phyloP scores from a whole-genome alignment of 352 stramenopile genomes.

The Phytophthora rubi region DNA sequence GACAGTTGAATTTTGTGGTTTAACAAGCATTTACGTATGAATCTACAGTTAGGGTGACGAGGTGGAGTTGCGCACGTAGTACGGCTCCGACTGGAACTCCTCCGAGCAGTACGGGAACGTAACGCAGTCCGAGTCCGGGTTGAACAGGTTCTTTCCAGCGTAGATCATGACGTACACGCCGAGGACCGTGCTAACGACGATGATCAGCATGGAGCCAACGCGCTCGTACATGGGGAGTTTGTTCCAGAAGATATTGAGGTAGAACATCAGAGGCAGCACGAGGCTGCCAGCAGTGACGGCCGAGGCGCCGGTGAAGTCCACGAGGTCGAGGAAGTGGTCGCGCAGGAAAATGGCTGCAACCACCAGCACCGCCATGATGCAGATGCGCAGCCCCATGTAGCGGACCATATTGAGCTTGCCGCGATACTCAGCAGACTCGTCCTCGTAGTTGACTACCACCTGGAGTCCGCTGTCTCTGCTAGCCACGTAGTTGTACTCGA shows the following conservation, averaged over 20 bases:
- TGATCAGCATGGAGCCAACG: constrained; percentile 38
- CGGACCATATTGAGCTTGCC: constrained; percentile 37
- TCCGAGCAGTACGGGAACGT: constrained; percentile 67
- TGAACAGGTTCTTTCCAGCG: constrained; percentile 48
- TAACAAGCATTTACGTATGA: background rate
- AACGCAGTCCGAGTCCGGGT: constrained; percentile 24
- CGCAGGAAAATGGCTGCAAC: constrained; percentile 45
- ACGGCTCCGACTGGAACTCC: constrained; percentile 50
- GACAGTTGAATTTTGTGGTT: constrained; percentile 14
- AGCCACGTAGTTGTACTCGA: constrained; percentile 27
- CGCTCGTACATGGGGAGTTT: constrained; percentile 54
- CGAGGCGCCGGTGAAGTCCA: constrained; percentile 58
- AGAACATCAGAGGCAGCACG: constrained; percentile 53
- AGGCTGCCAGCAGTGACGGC: constrained; percentile 46
- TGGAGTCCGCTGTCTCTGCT: background rate
- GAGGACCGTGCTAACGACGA: constrained; percentile 39
- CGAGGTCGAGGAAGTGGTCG: constrained; percentile 52
- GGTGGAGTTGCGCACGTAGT: constrained; percentile 47
- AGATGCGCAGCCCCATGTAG: constrained; percentile 41
- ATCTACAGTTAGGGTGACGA: constrained; percentile 11
- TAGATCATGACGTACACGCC: constrained; percentile 55
- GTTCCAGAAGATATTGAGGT: constrained; percentile 53
- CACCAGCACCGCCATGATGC: constrained; percentile 42
- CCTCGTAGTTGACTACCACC: constrained; percentile 23
- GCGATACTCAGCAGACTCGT: constrained; percentile 42